Evolutionary conservation across 2,329 filamentous ascomycete species (phyloP).

Genomic region (Colletotrichum siamense): DNA sequence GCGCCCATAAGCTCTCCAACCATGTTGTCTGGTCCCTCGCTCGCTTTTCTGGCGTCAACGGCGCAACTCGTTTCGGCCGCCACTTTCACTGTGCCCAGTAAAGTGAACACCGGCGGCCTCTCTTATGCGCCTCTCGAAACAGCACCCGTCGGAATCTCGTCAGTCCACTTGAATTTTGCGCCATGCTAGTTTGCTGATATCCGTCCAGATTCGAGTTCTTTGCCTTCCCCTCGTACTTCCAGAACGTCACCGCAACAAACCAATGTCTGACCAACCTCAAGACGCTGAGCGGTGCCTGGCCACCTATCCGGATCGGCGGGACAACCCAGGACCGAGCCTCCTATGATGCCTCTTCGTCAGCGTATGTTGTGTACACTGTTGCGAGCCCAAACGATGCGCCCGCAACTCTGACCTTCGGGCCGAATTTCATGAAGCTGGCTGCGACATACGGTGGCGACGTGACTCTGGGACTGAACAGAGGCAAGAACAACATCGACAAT

Average conservation of each 20-base stretch:
- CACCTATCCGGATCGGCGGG: slow-evolving; percentile 62
- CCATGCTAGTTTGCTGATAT: neutral
- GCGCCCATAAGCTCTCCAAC: too few species aligned
- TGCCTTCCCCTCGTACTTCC: slow-evolving; percentile 59
- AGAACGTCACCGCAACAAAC: slow-evolving; percentile 53
- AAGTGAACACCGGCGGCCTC: neutral
- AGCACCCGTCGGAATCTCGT: slow-evolving; percentile 11
- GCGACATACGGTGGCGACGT: slow-evolving; percentile 53
- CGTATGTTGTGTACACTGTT: slow-evolving; percentile 57
- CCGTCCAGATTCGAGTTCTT: slow-evolving; percentile 59
- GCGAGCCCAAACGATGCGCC: slow-evolving; percentile 53
- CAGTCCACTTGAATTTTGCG: neutral
- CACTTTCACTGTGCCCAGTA: neutral
- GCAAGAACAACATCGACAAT: slow-evolving; percentile 57
- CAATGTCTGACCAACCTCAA: slow-evolving; percentile 59
- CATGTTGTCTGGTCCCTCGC: neutral
- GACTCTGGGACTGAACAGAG: slow-evolving; percentile 58
- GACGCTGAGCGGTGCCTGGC: slow-evolving; percentile 53
- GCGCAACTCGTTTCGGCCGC: neutral
- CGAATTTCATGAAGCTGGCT: slow-evolving; percentile 56
- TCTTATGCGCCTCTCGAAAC: slow-evolving; percentile 3
- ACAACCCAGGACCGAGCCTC: slow-evolving; percentile 63
- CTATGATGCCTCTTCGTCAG: slow-evolving; percentile 49
- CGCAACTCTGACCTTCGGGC: slow-evolving; percentile 53
- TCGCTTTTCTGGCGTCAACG: neutral